Evolutionary conservation across 2,329 filamentous ascomycete species (phyloP), one percentile per base, ranked within the genome.

Genomic region (Rutstroemia sp.): DNA sequence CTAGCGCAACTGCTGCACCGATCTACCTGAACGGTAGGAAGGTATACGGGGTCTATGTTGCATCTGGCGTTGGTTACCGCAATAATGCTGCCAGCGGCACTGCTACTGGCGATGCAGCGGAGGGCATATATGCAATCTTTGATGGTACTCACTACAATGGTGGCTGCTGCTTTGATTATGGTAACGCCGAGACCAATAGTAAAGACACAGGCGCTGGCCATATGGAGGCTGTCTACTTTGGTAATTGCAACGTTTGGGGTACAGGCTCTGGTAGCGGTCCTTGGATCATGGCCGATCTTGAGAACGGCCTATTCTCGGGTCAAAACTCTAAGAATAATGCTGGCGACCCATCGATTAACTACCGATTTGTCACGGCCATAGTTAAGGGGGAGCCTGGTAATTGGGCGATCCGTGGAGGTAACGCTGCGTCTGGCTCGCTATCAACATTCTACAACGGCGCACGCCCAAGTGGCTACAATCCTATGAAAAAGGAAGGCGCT

Each of bases 191-290:
- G 70, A 75, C 72, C 2, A 81, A 62, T 67, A 77, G 65, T 57
- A 59, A 2, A 1, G 79, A 82, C 57, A 79, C 81, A 0, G 84
- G 83, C 2, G 77, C 79, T 53, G 83, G 80, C 16, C 82, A 86
- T 64, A 87, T 87, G 83, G 84, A 87, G 65, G 80, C 83, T 54
- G 80, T 87, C 57, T 87, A 86, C 74, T 86, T 76, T 63, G 83
- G 84, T 1, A 71, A 73, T 66, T 77, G 65, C 67, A 81, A 73
- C 0, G 57, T 58, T 61, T 84, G 80, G 79, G 83, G 83, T 17
- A 69, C 68, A 7, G 83, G 84, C 8, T 56, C 78, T 4, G 83
- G 82, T 46, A 75, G 62, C 45, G 83, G 84, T 0, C 84, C 84
- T 0, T 87, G 83, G 84, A 67, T 87, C 62, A 86, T 87, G 82